phyloP scores from a whole-genome alignment of 768 basidiomycete genomes.

The Agaricus subrufescens region DNA sequence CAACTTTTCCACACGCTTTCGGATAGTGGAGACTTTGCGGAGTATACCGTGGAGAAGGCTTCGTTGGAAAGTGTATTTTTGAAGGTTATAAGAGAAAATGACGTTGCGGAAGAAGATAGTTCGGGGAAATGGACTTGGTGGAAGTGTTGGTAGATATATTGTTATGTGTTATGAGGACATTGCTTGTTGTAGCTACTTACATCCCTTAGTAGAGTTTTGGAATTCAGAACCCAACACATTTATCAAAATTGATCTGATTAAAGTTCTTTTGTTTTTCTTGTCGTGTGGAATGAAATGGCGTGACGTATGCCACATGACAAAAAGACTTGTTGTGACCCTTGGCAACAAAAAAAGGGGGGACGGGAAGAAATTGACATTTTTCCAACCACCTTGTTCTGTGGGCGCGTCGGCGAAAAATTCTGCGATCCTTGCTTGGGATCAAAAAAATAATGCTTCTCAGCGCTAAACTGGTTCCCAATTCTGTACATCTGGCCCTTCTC shows the following conservation, averaged over 20 bases:
- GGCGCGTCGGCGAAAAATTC: neutral
- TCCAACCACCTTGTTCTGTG: neutral
- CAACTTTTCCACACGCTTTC: conserved; percentile 55
- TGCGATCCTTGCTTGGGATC: neutral
- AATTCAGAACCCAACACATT: neutral
- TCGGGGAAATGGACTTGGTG: conserved; percentile 15
- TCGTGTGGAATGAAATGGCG: neutral
- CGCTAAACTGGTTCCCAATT: conserved; percentile 7
- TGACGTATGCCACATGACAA: conserved; percentile 10
- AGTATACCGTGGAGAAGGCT: conserved; percentile 69
- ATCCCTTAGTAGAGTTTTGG: no score
- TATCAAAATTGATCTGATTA: neutral
- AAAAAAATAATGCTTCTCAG: conserved; percentile 1
- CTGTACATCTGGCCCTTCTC: neutral
- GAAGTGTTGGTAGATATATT: conserved; percentile 5
- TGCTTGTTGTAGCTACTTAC: neutral
- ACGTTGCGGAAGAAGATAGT: conserved; percentile 45
- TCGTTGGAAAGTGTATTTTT: conserved; percentile 71
- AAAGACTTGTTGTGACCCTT: neutral
- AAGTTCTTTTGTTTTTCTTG: neutral
- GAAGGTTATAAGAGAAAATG: conserved; percentile 61
- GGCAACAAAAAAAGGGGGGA: neutral
- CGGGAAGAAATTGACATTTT: neutral
- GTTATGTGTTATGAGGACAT: neutral
- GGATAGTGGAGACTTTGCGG: conserved; percentile 46